Conservation (phyloP, 768 basidiomycete species). For the Lactifluus subvellereus region DNA sequence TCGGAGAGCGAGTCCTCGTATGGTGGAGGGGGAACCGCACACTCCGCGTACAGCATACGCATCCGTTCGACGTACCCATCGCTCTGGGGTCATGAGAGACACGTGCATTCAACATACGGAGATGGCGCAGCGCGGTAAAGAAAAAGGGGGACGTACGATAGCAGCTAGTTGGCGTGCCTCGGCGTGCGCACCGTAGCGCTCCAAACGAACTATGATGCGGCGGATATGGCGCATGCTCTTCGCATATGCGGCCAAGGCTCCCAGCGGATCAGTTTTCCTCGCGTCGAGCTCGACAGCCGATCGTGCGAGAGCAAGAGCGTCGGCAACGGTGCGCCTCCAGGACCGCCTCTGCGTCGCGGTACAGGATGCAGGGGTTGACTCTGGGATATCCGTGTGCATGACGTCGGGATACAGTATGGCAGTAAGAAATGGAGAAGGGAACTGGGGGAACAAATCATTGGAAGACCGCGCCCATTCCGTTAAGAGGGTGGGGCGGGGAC, state of each 20-base stretch:
- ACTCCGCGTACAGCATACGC: background rate
- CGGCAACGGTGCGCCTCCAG: slow-evolving; percentile 14
- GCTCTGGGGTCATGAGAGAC: background rate
- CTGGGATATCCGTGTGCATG: background rate
- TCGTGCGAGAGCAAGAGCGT: slow-evolving; percentile 6
- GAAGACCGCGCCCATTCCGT: no score
- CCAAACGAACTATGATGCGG: slow-evolving; percentile 8
- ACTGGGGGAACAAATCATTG: background rate
- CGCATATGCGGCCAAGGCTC: slow-evolving; percentile 6
- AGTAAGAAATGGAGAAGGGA: no score
- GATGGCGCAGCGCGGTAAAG: background rate
- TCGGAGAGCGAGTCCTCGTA: background rate
- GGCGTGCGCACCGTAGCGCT: slow-evolving; percentile 12
- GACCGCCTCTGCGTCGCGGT: background rate
- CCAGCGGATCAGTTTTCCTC: background rate
- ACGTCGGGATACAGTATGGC: no score
- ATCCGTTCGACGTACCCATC: slow-evolving; percentile 14
- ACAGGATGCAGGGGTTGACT: background rate
- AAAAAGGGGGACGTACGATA: slow-evolving; percentile 4
- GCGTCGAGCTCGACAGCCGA: slow-evolving; percentile 15
- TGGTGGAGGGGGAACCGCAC: slow-evolving; percentile 10
- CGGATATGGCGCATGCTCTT: slow-evolving; percentile 13
- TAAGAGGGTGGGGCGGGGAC: background rate
- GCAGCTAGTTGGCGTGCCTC: background rate
- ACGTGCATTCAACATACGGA: background rate